These are phyloP conservation scores for Eremochloa ophiuroides DNA, from an alignment of 176 grass and related monocot genomes.

Conservation along the genomic window DNA sequence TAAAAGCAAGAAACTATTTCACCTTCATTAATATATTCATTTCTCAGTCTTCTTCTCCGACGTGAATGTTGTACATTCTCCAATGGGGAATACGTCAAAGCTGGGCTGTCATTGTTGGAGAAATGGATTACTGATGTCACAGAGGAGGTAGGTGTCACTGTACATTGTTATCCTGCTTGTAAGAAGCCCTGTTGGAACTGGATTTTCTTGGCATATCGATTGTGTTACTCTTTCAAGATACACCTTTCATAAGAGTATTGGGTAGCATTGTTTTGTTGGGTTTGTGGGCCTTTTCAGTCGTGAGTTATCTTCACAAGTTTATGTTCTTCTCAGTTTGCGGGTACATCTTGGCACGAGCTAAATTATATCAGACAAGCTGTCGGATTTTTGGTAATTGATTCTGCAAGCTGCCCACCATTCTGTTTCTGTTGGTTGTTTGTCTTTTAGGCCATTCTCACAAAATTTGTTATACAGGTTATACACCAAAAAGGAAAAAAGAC, in stretches of 20 bases:
- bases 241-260: neutral
- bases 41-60: constrained; percentile 73
- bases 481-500: constrained; percentile 95
- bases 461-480: constrained; percentile 69
- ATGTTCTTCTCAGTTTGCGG: constrained; percentile 65
- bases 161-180: neutral
- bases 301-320: constrained; percentile 31
- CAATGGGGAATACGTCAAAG: constrained; percentile 97
- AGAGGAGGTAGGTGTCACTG: constrained; percentile 56
- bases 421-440: constrained; percentile 17
- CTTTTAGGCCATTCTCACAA: constrained; percentile 1
- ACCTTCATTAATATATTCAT: constrained; percentile 7
- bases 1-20: neutral
- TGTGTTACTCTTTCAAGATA: neutral
- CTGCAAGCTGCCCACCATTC: neutral
- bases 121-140: constrained; percentile 94
- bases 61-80: constrained; percentile 98
- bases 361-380: constrained; percentile 98
- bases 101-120: constrained; percentile 78
- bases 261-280: neutral
- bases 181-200: constrained; percentile 9
- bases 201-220: neutral
- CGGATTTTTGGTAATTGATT: constrained; percentile 80
- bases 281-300: neutral
- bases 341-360: constrained; percentile 95